Evolutionary conservation across 2,329 filamentous ascomycete species (phyloP), one percentile per base, ranked within the genome.

Genomic region (Phaeoacremonium minimum): DNA sequence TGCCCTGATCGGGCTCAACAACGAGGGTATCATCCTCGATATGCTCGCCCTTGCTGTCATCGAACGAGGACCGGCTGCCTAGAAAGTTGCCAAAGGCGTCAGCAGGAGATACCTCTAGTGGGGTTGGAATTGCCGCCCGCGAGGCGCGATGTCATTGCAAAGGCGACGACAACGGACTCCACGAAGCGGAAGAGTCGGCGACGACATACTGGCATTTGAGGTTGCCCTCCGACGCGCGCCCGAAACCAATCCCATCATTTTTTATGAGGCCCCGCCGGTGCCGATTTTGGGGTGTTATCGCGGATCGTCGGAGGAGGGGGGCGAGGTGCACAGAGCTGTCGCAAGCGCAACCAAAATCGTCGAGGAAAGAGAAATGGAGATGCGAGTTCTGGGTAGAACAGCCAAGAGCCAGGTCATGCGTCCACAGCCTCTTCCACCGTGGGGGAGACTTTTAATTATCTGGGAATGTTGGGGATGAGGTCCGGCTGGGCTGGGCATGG

Each of bases 1-100:
- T 96, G 66, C 90, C 89, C 73, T 97, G 89, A 37, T 96, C 90
- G 42, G 87, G 78, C 66, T 95, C 89, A 53, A 96, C 83, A 43
- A 91, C 76, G 39, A 80, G 83, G 55, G 88, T 89, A 53, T 94
- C 87, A 47, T 77, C 74, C 52, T 88, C 83, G 42, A 69, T 65
- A 41, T 62, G 61, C 9, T 65, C 69, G 44, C 49, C 59, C 42
- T 56, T 57, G 39, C 50, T 55, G 16, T 80, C 80, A 39, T 85
- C 80, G 46, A 61, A 62, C 5, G 81, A 83, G 31, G 75, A 77
- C 46, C 63, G 61, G 49, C 60, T 65, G 54, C 67, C 69, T 69
- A 52, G 48, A 46, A 55, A 52, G 56, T 55, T 47, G 28, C 54
- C 48, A 48, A 61, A 59, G 61, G 51, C 53, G 45, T 67, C 30